These are phyloP conservation scores for Petasospora rhodanensis DNA, from an alignment of 1,139 yeast genomes.

Conservation along the genomic window DNA sequence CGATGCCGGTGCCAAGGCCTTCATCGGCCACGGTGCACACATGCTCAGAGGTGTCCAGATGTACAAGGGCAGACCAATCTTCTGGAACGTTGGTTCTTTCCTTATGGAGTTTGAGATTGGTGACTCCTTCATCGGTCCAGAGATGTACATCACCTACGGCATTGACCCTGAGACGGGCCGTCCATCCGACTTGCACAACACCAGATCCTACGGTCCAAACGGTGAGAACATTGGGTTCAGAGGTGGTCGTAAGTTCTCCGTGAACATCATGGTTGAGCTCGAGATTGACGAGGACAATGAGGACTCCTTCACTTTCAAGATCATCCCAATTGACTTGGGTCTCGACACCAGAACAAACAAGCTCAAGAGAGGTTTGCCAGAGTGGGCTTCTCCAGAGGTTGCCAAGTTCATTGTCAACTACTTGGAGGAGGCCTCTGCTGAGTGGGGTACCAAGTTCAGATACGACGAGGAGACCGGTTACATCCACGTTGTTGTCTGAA, in stretches of 20 bases:
- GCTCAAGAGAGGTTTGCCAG: constrained; percentile 25
- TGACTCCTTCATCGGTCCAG: constrained; percentile 23
- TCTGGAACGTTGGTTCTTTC: constrained; percentile 25
- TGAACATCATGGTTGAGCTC: constrained; percentile 24
- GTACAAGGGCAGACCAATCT: constrained; percentile 26
- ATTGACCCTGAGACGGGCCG: constrained; percentile 19
- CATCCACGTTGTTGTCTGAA: constrained; percentile 13
- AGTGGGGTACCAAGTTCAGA: constrained; percentile 23
- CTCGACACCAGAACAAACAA: constrained; percentile 18
- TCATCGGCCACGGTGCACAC: constrained; percentile 28
- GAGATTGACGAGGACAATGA: constrained; percentile 17
- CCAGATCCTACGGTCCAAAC: constrained; percentile 23
- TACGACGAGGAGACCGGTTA: constrained; percentile 24
- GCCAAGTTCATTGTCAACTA: constrained; percentile 22
- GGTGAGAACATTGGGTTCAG: constrained; percentile 26
- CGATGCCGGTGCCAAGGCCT: constrained; percentile 25
- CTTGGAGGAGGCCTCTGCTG: constrained; percentile 19
- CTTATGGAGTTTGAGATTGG: constrained; percentile 27
- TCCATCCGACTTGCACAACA: constrained; percentile 26
- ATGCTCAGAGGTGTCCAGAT: constrained; percentile 28
- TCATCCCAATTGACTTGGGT: constrained; percentile 25
- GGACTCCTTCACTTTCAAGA: constrained; percentile 15
- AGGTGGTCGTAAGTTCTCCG: constrained; percentile 23
- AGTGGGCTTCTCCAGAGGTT: constrained; percentile 20
- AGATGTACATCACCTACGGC: constrained; percentile 24